phyloP scores from a whole-genome alignment of 768 basidiomycete genomes.

The Lyophyllum decastes region DNA sequence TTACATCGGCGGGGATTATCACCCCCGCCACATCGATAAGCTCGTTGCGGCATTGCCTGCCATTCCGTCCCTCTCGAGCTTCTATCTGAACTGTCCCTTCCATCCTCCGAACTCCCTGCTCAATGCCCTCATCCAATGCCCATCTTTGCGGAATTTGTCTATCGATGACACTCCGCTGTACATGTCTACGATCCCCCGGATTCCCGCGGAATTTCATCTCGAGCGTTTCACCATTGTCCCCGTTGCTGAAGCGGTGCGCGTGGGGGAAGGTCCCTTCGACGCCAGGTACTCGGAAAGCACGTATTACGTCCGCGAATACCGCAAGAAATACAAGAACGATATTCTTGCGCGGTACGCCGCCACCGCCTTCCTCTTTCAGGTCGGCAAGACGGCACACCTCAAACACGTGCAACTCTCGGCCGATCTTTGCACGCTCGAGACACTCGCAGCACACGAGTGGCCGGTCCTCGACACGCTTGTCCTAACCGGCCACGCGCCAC shows the following conservation, averaged over 20 bases:
- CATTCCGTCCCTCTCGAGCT: constrained; percentile 33
- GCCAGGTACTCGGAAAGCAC: constrained; percentile 32
- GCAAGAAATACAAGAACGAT: constrained; percentile 37
- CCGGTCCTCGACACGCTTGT: constrained; percentile 37
- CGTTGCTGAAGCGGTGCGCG: constrained; percentile 40
- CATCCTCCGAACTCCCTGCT: constrained; percentile 37
- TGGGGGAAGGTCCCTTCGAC: constrained; percentile 43
- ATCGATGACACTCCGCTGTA: constrained; percentile 42
- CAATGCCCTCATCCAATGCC: constrained; percentile 34
- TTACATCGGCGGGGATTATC: constrained; percentile 33
- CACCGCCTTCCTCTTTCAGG: constrained; percentile 29
- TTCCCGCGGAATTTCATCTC: constrained; percentile 32
- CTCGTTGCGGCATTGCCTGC: constrained; percentile 37
- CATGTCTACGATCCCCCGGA: constrained; percentile 30
- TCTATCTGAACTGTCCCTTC: constrained; percentile 41
- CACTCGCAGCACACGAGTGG: constrained; percentile 33
- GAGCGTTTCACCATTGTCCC: constrained; percentile 36
- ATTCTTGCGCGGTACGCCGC: constrained; percentile 31
- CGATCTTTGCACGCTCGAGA: constrained; percentile 32
- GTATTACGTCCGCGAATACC: constrained; percentile 40
- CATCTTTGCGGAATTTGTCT: constrained; percentile 34
- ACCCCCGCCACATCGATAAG: constrained; percentile 36
- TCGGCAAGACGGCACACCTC: constrained; percentile 30
- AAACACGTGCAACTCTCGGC: constrained; percentile 39
- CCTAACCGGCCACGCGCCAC: constrained; percentile 39